Base-by-base conservation (phyloP, 73 alveolate species). In the Stentor roeselii region DNA sequence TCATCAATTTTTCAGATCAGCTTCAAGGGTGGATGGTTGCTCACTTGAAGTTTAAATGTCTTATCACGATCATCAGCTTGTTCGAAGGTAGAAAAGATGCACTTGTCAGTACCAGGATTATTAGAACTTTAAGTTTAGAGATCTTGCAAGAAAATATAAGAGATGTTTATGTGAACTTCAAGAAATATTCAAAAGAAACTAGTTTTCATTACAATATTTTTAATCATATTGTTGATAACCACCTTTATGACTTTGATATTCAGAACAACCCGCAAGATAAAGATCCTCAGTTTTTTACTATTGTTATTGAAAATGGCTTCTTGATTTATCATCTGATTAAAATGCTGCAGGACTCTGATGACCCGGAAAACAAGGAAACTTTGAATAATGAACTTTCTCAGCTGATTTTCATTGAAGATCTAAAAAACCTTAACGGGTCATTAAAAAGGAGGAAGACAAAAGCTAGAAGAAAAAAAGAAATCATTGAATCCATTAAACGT, bases 241-340 rank as follows among this genome's bases (percentile, higher is more conserved):
- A 76, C 6, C 14, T 15, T 21, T 37, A 76, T 27, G 60, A 76
- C 1, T 39, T 76, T 2, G 76, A n/a, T 14, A 21, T 76, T 14
- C 34, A 88, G 11, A 75, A 86, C 30, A 60, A 36, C 2, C 74
- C 84, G 58, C 80, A 76, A 35, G 87, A 88, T 36, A 59, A 50
- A 38, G 38, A 41, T 27, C 41, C 84, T 3, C 75, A 88, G 1
- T 35, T 77, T 60, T 60, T 67, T 35, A 83, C 91, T 50, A 60
- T 86, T 59, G 85, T 88, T 27, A 86, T 88, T 3, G 94, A 88
- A 77, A 85, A 86, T 3, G 94, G 94, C 36, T 88, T 88, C 59
- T 76, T 84, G 60, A 35, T 88, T 15, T 86, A 40, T 78, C 85
- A 83, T 21, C 86, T 88, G 3, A 60, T 84, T 38, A 76, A 80